Conservation (phyloP, 108 stramenopile genomes). For the Fragilaria crotonensis region DNA sequence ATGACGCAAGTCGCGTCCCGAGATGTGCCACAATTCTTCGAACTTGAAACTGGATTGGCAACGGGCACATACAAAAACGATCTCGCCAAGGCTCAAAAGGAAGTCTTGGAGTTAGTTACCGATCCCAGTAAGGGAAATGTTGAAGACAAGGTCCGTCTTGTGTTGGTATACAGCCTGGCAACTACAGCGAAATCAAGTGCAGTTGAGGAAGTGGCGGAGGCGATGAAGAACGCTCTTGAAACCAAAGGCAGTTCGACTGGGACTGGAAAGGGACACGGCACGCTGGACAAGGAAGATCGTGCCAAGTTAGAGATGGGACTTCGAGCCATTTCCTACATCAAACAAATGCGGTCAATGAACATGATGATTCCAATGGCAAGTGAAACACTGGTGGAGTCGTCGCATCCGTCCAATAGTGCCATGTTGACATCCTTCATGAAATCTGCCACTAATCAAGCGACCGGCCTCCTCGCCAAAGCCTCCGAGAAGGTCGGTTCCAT, state of each 20-base stretch:
- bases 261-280: constrained; percentile 33
- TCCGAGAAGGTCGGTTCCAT: constrained; percentile 85
- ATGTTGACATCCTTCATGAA: constrained; percentile 80
- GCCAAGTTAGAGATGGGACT: constrained; percentile 43
- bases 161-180: constrained; percentile 79
- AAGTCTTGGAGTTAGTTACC: constrained; percentile 68
- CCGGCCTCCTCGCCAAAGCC: constrained; percentile 89
- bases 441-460: constrained; percentile 85
- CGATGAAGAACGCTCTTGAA: constrained; percentile 64
- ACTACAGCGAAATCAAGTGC: constrained; percentile 65
- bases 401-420: constrained; percentile 32
- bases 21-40: constrained; percentile 95
- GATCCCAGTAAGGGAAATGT: constrained; percentile 87
- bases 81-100: constrained; percentile 56
- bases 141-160: constrained; percentile 91
- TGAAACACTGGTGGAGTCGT: constrained; percentile 41
- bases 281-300: constrained; percentile 50
- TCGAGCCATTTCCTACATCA: constrained; percentile 70
- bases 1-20: constrained; percentile 95
- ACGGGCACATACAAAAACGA: constrained; percentile 81
- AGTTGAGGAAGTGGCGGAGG: constrained; percentile 73
- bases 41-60: constrained; percentile 81
- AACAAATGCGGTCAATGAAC: constrained; percentile 81
- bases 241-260: constrained; percentile 18
- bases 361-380: constrained; percentile 69